These are phyloP conservation scores for Aspergillus panamensis DNA, from an alignment of 495 filamentous ascomycete species.

Conservation along the genomic window DNA sequence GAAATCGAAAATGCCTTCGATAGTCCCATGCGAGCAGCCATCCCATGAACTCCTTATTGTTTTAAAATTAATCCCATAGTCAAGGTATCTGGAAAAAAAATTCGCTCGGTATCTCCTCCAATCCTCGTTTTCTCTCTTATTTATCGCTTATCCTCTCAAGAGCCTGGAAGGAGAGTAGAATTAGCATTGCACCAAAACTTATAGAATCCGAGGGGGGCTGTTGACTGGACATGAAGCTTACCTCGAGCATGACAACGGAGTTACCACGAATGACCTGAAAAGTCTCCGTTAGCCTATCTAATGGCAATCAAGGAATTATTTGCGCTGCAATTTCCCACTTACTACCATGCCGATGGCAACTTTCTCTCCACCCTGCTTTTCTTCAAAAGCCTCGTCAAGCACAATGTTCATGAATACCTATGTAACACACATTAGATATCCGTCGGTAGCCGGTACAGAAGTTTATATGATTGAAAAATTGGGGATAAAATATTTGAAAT, in stretches of 20 bases:
- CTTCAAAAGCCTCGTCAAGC: slow-evolving; percentile 94
- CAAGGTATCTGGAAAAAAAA: slow-evolving; percentile 22
- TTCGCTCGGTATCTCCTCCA: slow-evolving; percentile 22
- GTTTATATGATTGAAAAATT: not conserved
- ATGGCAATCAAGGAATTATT: not conserved
- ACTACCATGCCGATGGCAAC: slow-evolving; percentile 90
- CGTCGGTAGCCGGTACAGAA: not conserved
- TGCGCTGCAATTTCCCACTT: slow-evolving; percentile 30
- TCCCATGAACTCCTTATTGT: slow-evolving; percentile 42
- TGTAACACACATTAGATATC: not conserved
- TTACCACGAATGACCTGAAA: slow-evolving; percentile 78
- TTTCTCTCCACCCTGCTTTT: slow-evolving; percentile 90
- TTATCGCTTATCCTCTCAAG: slow-evolving; percentile 58
- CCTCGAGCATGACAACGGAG: slow-evolving; percentile 94
- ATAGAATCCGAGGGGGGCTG: no score
- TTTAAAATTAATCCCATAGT: slow-evolving; percentile 27
- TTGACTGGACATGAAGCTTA: slow-evolving; percentile 27
- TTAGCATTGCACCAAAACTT: slow-evolving; percentile 24
- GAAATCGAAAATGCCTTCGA: slow-evolving; percentile 33
- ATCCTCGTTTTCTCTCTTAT: slow-evolving; percentile 24
- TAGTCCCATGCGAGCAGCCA: slow-evolving; percentile 40
- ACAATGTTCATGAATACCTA: slow-evolving; percentile 99
- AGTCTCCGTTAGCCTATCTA: not conserved
- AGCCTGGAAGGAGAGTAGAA: slow-evolving; percentile 36
- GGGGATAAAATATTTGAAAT: not conserved